Percentiles rank a stretch among this genome's conserved stretches.
phyloP scores from a whole-genome alignment of 345 rosid species.

The Corchorus capsularis region DNA sequence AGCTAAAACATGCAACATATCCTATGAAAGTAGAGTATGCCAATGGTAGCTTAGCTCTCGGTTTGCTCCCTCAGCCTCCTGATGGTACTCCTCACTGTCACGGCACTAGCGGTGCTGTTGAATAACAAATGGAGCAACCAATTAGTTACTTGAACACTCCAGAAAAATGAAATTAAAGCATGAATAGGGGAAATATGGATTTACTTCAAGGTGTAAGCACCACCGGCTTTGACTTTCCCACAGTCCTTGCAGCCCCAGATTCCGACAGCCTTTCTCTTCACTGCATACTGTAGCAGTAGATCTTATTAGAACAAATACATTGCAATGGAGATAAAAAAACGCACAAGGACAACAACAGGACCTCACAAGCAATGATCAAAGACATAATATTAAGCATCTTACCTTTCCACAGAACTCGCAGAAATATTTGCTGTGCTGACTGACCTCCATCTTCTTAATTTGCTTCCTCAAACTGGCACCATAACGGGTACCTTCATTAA shows the following conservation, averaged over 20 bases:
- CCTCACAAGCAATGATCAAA: not conserved
- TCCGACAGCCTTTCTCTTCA: constrained; percentile 94
- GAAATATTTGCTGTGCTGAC: constrained; percentile 84
- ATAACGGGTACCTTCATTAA: constrained; percentile 63
- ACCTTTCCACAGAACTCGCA: constrained; percentile 94
- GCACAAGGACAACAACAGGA: not conserved
- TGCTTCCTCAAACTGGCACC: constrained; percentile 93
- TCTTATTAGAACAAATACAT: constrained; percentile 4
- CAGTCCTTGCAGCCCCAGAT: constrained; percentile 99
- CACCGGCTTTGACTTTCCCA: constrained; percentile 93
- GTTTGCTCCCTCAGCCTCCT: constrained; percentile 95
- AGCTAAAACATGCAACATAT: constrained; percentile 1
- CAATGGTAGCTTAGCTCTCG: constrained; percentile 52
- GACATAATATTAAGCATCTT: not conserved
- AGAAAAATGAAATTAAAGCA: not conserved
- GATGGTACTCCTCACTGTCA: constrained; percentile 87
- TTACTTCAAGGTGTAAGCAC: constrained; percentile 95
- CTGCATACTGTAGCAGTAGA: constrained; percentile 56
- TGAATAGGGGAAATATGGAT: not conserved
- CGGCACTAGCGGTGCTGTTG: constrained; percentile 82
- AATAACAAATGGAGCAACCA: not conserved
- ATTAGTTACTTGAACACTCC: not conserved
- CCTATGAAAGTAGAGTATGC: not conserved
- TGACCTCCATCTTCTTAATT: constrained; percentile 89
- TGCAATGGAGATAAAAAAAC: not conserved